Percentiles rank a stretch among this genome's conserved stretches.
These are phyloP conservation scores for Penicillium steckii DNA, from an alignment of 495 filamentous ascomycete genomes.

Conservation along the genomic window DNA sequence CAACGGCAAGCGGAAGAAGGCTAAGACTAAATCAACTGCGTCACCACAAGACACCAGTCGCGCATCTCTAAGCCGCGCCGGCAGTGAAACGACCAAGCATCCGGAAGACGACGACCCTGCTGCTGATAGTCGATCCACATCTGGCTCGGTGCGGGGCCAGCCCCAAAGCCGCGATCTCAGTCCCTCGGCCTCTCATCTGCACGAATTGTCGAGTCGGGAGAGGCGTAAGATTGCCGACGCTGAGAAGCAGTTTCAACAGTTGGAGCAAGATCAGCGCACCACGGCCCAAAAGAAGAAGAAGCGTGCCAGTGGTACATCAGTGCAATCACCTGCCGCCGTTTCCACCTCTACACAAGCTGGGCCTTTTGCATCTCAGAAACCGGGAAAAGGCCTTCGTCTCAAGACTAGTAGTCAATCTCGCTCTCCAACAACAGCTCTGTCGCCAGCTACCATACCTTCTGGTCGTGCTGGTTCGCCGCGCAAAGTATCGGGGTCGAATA, in stretches of 20 bases:
- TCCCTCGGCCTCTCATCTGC: slow-evolving; percentile 40
- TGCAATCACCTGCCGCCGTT: slow-evolving; percentile 29
- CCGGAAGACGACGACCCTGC: slow-evolving; percentile 49
- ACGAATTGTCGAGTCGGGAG: slow-evolving; percentile 79
- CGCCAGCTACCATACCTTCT: slow-evolving; percentile 15
- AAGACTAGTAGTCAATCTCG: slow-evolving; percentile 25
- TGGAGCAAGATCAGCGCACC: slow-evolving; percentile 53
- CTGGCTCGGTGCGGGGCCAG: slow-evolving; percentile 72
- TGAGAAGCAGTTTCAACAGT: slow-evolving; percentile 67
- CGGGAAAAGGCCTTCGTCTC: slow-evolving; percentile 18
- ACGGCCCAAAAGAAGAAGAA: slow-evolving; percentile 40
- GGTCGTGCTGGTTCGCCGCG: slow-evolving; percentile 27
- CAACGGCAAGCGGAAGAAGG: slow-evolving; percentile 55
- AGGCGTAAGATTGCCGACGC: slow-evolving; percentile 82
- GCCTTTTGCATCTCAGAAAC: slow-evolving; percentile 11
- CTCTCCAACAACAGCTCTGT: slow-evolving; percentile 28
- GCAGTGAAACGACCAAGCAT: slow-evolving; percentile 65
- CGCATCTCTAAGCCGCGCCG: slow-evolving; percentile 73
- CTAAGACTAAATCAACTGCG: slow-evolving; percentile 56
- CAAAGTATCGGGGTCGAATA: slow-evolving; percentile 32
- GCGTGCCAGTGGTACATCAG: slow-evolving; percentile 43
- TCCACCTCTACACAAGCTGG: slow-evolving; percentile 21
- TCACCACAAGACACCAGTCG: slow-evolving; percentile 69
- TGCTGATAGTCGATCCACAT: slow-evolving; percentile 61
- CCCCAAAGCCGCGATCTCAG: slow-evolving; percentile 81